These are phyloP conservation scores for Encephalitozoon intestinalis DNA, from an alignment of 371 early-diverging fungal species.

Conservation along the genomic window DNA sequence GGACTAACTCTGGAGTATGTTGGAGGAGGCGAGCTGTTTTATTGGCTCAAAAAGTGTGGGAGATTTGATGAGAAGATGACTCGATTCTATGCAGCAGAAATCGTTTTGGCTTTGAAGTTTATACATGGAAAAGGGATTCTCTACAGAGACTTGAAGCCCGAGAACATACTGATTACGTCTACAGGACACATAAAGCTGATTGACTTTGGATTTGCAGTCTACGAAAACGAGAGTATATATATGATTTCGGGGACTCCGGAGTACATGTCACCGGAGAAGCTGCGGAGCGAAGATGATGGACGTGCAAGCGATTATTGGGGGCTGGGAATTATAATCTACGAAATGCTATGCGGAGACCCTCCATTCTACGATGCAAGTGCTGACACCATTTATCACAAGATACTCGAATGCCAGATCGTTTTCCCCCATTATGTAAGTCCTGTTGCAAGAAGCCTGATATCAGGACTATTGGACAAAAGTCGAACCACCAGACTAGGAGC, in stretches of 20 bases:
- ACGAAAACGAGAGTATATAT: conserved; percentile 66
- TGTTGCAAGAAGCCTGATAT: conserved; percentile 62
- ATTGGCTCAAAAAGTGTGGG: conserved; percentile 71
- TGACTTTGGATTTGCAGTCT: conserved; percentile 96
- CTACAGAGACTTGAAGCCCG: conserved; percentile 94
- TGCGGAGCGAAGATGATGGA: conserved; percentile 82
- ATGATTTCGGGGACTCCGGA: conserved; percentile 84
- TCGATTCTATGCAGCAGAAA: conserved; percentile 90
- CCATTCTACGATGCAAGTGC: conserved; percentile 66
- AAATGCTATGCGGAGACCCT: conserved; percentile 80
- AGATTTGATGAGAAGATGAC: conserved; percentile 65
- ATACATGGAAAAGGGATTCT: conserved; percentile 87
- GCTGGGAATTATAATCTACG: conserved; percentile 82
- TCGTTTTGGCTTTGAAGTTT: conserved; percentile 87
- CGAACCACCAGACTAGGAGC: conserved; percentile 68
- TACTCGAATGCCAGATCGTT: conserved; percentile 27
- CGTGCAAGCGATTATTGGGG: conserved; percentile 90
- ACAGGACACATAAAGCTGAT: conserved; percentile 91
- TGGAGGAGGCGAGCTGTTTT: conserved; percentile 83
- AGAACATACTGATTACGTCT: conserved; percentile 77
- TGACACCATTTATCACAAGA: conserved; percentile 54
- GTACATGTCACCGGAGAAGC: conserved; percentile 95
- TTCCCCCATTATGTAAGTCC: conserved; percentile 74
- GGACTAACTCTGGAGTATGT: conserved; percentile 85
- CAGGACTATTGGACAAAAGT: conserved; percentile 66